A percentile compares a stretch with the other conserved stretches of the same genome.
These are phyloP conservation scores for Agaricus blazei DNA, from an alignment of 768 basidiomycete genomes.

Conservation along the genomic window DNA sequence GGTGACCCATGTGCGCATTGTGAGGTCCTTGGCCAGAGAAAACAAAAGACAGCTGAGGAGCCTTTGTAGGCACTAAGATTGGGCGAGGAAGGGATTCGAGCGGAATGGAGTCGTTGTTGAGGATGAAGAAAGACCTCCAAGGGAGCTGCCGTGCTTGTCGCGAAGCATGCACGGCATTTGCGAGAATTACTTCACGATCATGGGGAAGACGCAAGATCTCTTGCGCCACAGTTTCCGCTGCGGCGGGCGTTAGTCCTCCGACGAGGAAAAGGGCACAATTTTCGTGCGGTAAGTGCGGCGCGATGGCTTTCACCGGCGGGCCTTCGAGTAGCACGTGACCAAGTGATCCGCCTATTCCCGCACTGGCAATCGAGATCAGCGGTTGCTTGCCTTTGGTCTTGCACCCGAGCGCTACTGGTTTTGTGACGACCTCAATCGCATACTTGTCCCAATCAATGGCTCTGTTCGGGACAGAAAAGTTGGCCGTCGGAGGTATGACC, in stretches of 20 bases:
- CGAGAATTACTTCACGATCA: slow-evolving; percentile 6
- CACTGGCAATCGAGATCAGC: slow-evolving; percentile 35
- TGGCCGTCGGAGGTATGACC: slow-evolving; percentile 35
- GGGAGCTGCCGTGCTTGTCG: slow-evolving; percentile 28
- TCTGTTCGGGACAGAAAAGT: slow-evolving; percentile 29
- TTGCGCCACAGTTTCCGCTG: slow-evolving; percentile 6
- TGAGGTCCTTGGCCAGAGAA: slow-evolving; percentile 23
- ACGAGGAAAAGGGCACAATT: slow-evolving; percentile 24
- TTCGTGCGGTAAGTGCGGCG: neutral
- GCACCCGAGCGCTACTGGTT: slow-evolving; percentile 21
- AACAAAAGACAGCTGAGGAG: slow-evolving; percentile 27
- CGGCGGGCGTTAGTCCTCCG: slow-evolving; percentile 30
- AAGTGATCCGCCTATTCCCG: slow-evolving; percentile 42
- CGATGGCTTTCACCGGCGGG: slow-evolving; percentile 17
- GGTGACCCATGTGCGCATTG: slow-evolving; percentile 23
- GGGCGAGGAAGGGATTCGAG: slow-evolving; percentile 22
- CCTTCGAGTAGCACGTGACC: slow-evolving; percentile 35
- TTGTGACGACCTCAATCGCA: slow-evolving; percentile 28
- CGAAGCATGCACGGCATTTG: slow-evolving; percentile 15
- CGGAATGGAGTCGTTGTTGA: slow-evolving; percentile 25
- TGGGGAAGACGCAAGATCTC: neutral
- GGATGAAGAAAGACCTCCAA: slow-evolving; percentile 27
- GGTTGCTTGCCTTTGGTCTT: slow-evolving; percentile 16
- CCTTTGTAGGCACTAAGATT: slow-evolving; percentile 17
- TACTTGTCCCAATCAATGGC: slow-evolving; percentile 34